A percentile compares a stretch with the other conserved stretches of the same genome.
phyloP scores from a whole-genome alignment of 2,329 filamentous ascomycete species.

The Beauveria scarabaeidicola region DNA sequence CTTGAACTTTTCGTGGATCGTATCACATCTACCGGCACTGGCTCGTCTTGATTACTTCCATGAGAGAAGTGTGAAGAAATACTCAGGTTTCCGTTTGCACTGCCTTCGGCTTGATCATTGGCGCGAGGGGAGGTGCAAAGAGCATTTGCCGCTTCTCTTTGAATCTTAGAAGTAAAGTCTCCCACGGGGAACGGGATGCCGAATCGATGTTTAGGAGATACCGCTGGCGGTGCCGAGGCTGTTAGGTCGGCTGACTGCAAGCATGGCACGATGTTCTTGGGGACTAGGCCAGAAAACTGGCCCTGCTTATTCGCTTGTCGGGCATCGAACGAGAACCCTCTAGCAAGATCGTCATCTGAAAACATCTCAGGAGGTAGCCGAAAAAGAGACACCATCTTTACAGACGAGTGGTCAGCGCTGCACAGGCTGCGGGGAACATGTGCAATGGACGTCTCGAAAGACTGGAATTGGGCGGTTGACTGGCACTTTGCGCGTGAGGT shows the following conservation, averaged over 20 bases:
- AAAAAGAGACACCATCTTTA: not conserved
- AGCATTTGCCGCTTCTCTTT: not conserved
- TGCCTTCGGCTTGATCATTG: not conserved
- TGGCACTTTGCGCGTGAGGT: not conserved
- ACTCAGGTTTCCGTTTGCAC: not conserved
- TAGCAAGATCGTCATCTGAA: conserved; percentile 11
- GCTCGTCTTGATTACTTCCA: not conserved
- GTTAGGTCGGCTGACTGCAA: not conserved
- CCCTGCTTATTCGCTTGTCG: conserved; percentile 14
- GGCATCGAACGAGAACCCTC: conserved; percentile 15
- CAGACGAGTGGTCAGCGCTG: not conserved
- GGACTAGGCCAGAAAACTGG: conserved; percentile 12
- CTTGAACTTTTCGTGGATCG: not conserved
- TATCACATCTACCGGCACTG: not conserved
- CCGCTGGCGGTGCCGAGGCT: not conserved
- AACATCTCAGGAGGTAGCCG: conserved; percentile 3
- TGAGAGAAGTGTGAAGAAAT: not conserved
- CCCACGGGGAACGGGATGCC: not conserved
- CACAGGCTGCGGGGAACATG: not conserved
- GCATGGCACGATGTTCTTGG: not conserved
- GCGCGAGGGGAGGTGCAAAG: not conserved
- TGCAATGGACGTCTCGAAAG: not conserved
- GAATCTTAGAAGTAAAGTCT: not conserved
- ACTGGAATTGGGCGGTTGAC: too few species aligned
- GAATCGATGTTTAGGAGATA: not conserved